Evolutionary conservation across 2,329 filamentous ascomycete genomes (phyloP), one percentile per base, ranked within the genome.

Genomic region (Epichloe gansuensis): DNA sequence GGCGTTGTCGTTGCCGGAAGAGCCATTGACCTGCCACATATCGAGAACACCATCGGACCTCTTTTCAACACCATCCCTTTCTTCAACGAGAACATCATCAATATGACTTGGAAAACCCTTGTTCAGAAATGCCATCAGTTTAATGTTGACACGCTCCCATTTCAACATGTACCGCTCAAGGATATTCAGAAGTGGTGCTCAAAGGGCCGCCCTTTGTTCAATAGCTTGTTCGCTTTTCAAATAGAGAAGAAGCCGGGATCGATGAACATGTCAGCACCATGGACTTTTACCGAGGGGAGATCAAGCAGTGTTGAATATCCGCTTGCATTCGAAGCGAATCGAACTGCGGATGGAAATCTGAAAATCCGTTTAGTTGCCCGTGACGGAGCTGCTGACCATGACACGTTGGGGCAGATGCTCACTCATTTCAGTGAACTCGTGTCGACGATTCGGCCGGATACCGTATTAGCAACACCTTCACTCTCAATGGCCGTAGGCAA

Each of bases 31-130:
- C 69, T 89, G 12, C 75, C 83, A 7, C 73, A 74, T 2, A 77
- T 83, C 2, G 85, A 90, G 46, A 63, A 74, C 23, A 79, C 87
- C 1, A 77, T 93, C 43, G 91, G 91, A 0, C 91, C 91, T 0
- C 70, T 96, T 21, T 95, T 96, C 75, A 96, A 96, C 63, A 95
- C 90, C 0, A 72, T 96, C 1, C 89, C 91, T 0, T 89, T 86
- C 63, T 75, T 79, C 52, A 67, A 82, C 37, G 62, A 69, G 5
- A 58, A 77, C 13, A 55, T 67, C 6, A 57, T 65, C 0, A 61
- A 66, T 0, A 70, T 75, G 4, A 80, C 74, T 0, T 89, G 85
- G 81, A 63, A 69, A 1, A 73, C 78, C 0, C 65, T 89, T 1
- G 72, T 89, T 23, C 72, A 69, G 15, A 69, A 72, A 49, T 88